Conservation (phyloP, 2,329 filamentous ascomycete species). For the Ceratocystis colombiana region DNA sequence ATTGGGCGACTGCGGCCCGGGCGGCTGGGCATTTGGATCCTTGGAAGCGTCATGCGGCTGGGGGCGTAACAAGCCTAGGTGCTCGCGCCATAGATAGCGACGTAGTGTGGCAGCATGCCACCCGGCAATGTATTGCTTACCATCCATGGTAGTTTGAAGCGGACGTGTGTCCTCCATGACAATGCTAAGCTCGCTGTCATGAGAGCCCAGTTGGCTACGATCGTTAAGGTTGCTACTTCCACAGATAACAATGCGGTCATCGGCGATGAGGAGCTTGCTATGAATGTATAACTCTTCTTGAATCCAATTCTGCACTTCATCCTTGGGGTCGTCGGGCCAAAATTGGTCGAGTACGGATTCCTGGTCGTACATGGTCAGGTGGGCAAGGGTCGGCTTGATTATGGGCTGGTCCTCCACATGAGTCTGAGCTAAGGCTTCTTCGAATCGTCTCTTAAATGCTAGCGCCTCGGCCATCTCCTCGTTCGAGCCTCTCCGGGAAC, state of each 20-base stretch:
- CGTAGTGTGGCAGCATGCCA: slow-evolving; percentile 72
- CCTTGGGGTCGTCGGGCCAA: slow-evolving; percentile 68
- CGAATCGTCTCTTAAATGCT: slow-evolving; percentile 32
- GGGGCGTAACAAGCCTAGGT: slow-evolving; percentile 67
- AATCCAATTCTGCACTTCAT: slow-evolving; percentile 78
- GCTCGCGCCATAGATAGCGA: slow-evolving; percentile 79
- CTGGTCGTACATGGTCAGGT: slow-evolving; percentile 59
- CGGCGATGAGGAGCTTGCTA: slow-evolving; percentile 78
- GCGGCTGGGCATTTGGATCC: slow-evolving; percentile 65
- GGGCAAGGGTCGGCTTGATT: slow-evolving; percentile 48
- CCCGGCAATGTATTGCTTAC: slow-evolving; percentile 64
- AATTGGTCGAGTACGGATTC: slow-evolving; percentile 54
- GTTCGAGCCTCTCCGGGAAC: slow-evolving; percentile 39
- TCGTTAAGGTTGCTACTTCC: slow-evolving; percentile 90
- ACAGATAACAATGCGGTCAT: slow-evolving; percentile 76
- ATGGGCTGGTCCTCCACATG: slow-evolving; percentile 6
- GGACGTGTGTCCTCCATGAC: slow-evolving; percentile 74
- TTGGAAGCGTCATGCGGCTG: slow-evolving; percentile 58
- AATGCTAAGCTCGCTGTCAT: slow-evolving; percentile 84
- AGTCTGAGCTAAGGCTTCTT: slow-evolving; percentile 32
- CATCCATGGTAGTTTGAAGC: slow-evolving; percentile 66
- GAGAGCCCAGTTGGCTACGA: slow-evolving; percentile 72
- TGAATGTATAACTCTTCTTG: slow-evolving; percentile 97
- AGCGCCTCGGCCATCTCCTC: slow-evolving; percentile 43
- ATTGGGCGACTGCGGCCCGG: slow-evolving; percentile 55